Evolutionary conservation across 352 stramenopile genomes (phyloP).

Genomic region (Globisporangium nodosum): DNA sequence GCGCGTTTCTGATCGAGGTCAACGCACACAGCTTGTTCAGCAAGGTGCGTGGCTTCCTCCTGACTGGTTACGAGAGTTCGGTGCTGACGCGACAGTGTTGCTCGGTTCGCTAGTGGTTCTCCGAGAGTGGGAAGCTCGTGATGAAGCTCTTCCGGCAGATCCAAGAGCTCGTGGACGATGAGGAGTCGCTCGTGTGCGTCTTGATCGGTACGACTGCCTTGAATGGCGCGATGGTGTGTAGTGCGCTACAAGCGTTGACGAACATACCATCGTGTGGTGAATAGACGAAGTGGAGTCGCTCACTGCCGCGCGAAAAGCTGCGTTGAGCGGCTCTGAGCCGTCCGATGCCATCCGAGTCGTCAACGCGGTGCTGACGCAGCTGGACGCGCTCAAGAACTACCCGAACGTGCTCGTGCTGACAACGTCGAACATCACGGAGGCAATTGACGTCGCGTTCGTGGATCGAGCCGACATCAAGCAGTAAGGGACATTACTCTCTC

Average conservation of each 20-base stretch:
- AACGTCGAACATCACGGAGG: slow-evolving; percentile 90
- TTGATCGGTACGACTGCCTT: slow-evolving; percentile 62
- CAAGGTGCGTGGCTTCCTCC: slow-evolving; percentile 34
- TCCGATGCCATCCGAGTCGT: slow-evolving; percentile 90
- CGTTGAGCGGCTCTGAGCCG: slow-evolving; percentile 73
- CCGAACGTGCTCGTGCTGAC: slow-evolving; percentile 92
- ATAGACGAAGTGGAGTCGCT: slow-evolving; percentile 93
- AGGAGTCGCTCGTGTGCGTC: slow-evolving; percentile 86
- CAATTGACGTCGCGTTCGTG: slow-evolving; percentile 91
- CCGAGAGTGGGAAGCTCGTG: slow-evolving; percentile 91
- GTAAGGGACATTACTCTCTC: slow-evolving; percentile 27
- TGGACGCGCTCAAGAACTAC: slow-evolving; percentile 79
- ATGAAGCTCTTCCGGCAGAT: slow-evolving; percentile 91
- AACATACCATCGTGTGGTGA: background rate
- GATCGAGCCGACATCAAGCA: slow-evolving; percentile 92
- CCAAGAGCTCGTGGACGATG: slow-evolving; percentile 85
- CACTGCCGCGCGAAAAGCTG: slow-evolving; percentile 69
- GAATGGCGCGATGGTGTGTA: background rate
- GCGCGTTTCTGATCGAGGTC: slow-evolving; percentile 86
- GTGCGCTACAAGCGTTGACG: background rate
- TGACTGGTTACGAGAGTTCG: background rate
- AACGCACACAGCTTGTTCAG: slow-evolving; percentile 92
- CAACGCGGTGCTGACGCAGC: slow-evolving; percentile 88
- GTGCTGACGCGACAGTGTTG: background rate
- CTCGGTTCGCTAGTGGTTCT: slow-evolving; percentile 82